A percentile compares a stretch with the other conserved stretches of the same genome.
Conservation (phyloP, 192 early-diverging fungal genomes). For the Coemansia sp. region DNA sequence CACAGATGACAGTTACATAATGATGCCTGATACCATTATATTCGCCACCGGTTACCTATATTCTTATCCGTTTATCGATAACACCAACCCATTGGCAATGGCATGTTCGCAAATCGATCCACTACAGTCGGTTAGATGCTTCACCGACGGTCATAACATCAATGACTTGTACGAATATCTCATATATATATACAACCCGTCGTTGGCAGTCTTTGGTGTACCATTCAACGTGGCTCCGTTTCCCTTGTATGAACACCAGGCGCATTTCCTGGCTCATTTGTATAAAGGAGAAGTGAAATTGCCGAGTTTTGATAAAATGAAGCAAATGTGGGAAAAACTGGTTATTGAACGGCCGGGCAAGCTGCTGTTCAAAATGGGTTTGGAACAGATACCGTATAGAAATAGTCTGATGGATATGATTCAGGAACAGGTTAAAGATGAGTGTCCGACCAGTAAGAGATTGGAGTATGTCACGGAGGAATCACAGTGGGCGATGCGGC, state of each 20-base stretch:
- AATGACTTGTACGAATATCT: slow-evolving; percentile 50
- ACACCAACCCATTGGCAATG: slow-evolving; percentile 1
- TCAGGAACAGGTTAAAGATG: not conserved
- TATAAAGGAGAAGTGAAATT: slow-evolving; percentile 29
- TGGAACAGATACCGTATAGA: slow-evolving; percentile 25
- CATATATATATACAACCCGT: slow-evolving; percentile 55
- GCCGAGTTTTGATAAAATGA: slow-evolving; percentile 31
- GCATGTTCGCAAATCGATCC: not conserved
- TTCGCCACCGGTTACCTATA: slow-evolving; percentile 70
- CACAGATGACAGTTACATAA: slow-evolving; percentile 26
- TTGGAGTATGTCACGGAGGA: not conserved
- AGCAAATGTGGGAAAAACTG: slow-evolving; percentile 17
- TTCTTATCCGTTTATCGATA: slow-evolving; percentile 59
- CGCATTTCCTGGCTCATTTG: slow-evolving; percentile 46
- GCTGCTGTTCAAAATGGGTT: slow-evolving; percentile 10
- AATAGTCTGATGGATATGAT: slow-evolving; percentile 17
- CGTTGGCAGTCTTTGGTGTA: slow-evolving; percentile 60
- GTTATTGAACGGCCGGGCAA: not conserved
- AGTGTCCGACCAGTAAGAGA: not conserved
- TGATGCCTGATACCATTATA: slow-evolving; percentile 55
- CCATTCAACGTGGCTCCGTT: slow-evolving; percentile 62
- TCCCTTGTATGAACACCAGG: slow-evolving; percentile 62
- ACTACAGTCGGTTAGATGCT: not conserved
- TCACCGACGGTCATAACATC: slow-evolving; percentile 44
- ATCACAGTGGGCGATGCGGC: not conserved